Conservation (phyloP, 257 asterid genomes). For the Salvia miltiorrhiza region DNA sequence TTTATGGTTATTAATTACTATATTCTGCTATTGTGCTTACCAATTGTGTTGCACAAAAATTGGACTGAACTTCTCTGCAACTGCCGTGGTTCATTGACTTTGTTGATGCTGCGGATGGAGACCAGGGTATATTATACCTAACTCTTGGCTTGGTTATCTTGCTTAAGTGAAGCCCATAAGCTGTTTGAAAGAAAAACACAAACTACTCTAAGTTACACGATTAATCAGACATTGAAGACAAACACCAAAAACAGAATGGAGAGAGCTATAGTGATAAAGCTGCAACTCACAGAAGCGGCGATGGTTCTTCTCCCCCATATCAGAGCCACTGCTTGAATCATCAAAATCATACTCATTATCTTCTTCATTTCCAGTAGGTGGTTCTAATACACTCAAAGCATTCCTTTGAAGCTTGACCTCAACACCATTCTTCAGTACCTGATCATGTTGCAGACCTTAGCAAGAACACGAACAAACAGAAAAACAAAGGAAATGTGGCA, state of each 20-base stretch:
- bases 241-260: constrained; percentile 8
- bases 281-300: constrained; percentile 58
- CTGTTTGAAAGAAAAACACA: constrained; percentile 35
- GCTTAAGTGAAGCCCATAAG: constrained; percentile 60
- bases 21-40: constrained; percentile 48
- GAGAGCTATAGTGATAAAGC: constrained; percentile 5
- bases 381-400: constrained; percentile 90
- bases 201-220: neutral
- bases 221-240: neutral
- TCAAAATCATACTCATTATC: constrained; percentile 65
- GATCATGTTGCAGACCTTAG: constrained; percentile 6
- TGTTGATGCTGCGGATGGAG: constrained; percentile 47
- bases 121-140: constrained; percentile 68
- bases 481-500: neutral
- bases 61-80: constrained; percentile 50
- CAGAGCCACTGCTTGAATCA: constrained; percentile 84
- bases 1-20: neutral
- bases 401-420: constrained; percentile 95
- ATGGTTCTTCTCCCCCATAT: constrained; percentile 49
- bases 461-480: neutral
- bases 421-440: constrained; percentile 93
- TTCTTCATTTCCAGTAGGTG: constrained; percentile 89
- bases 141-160: constrained; percentile 71
- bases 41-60: constrained; percentile 35
- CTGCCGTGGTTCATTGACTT: constrained; percentile 46